phyloP scores from a whole-genome alignment of 495 filamentous ascomycete species.

The Penicillium riverlandense region DNA sequence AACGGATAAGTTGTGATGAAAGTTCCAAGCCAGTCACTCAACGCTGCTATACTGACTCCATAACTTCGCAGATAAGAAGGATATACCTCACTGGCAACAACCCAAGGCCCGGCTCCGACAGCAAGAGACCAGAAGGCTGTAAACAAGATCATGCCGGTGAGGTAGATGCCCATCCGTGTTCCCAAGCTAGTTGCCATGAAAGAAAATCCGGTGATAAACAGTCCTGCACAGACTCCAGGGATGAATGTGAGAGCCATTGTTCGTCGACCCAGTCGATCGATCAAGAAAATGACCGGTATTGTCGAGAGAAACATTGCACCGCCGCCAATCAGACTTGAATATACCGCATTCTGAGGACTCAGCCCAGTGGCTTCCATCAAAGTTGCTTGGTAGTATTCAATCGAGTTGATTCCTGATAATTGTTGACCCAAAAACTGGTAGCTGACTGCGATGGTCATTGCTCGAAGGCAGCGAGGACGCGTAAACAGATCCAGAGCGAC shows the following conservation, averaged over 20 bases:
- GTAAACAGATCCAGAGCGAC: not conserved
- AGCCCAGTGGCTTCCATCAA: not conserved
- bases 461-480: not conserved
- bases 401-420: not conserved
- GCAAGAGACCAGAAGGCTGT: not conserved
- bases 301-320: not conserved
- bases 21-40: not conserved
- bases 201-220: not conserved
- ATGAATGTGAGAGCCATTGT: not conserved
- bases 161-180: not conserved
- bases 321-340: not conserved
- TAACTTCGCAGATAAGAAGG: not conserved
- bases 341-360: not conserved
- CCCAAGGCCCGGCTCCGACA: not conserved
- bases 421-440: constrained; percentile 1
- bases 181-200: not conserved
- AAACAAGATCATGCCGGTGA: not conserved
- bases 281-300: not conserved
- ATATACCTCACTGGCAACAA: constrained; percentile 1
- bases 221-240: not conserved
- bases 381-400: not conserved
- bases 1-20: not conserved
- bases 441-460: not conserved
- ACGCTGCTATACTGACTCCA: not conserved
- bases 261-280: not conserved